A percentile compares a stretch with the other conserved stretches of the same genome.
Conservation (phyloP, 805 yeast genomes). For the Ogataea neopini region DNA sequence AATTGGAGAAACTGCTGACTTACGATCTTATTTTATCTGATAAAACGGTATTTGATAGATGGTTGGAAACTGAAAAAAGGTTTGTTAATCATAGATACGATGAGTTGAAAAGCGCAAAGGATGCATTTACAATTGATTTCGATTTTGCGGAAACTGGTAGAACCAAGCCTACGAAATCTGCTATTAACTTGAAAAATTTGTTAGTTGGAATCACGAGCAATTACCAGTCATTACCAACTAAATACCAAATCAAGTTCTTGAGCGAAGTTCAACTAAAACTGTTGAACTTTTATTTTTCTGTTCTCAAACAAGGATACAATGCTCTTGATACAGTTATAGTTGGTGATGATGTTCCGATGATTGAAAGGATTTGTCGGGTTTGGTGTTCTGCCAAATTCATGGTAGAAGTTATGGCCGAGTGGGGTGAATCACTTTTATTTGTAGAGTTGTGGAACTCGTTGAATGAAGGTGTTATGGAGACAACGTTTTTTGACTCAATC, state of each 20-base stretch:
- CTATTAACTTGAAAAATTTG: constrained; percentile 56
- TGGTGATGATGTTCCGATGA: constrained; percentile 24
- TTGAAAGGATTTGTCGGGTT: constrained; percentile 44
- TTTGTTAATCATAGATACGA: constrained; percentile 53
- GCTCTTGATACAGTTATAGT: constrained; percentile 43
- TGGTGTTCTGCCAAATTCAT: constrained; percentile 39
- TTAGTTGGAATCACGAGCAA: constrained; percentile 57
- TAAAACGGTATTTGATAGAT: constrained; percentile 37
- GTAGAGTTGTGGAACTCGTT: constrained; percentile 42
- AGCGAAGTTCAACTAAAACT: constrained; percentile 58
- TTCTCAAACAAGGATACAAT: constrained; percentile 42
- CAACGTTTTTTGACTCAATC: constrained; percentile 47
- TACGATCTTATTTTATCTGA: constrained; percentile 31
- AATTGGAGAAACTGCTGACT: constrained; percentile 28
- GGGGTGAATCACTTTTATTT: constrained; percentile 46
- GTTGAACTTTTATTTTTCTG: constrained; percentile 51
- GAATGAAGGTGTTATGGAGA: constrained; percentile 27
- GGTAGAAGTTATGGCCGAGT: constrained; percentile 38
- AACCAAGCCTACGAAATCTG: constrained; percentile 64
- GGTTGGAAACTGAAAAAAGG: constrained; percentile 56
- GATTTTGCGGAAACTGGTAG: constrained; percentile 47
- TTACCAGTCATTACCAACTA: constrained; percentile 51
- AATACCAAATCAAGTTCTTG: constrained; percentile 56
- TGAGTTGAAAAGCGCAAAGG: constrained; percentile 48
- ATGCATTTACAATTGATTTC: constrained; percentile 59